Conservation (phyloP, 2,329 filamentous ascomycete genomes). For the Zopfia rhizophila region DNA sequence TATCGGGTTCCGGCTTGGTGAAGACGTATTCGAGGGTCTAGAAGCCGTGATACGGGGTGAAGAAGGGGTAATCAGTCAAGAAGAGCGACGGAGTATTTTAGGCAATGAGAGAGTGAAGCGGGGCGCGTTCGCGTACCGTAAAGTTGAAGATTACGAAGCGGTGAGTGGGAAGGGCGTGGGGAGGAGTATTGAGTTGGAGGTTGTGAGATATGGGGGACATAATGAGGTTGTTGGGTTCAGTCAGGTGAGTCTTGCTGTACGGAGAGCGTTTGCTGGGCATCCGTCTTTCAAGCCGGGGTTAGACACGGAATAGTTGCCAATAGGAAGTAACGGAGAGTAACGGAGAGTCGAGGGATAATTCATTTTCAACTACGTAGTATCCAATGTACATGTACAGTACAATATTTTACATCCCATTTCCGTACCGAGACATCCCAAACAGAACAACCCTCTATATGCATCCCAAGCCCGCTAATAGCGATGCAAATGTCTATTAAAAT, state of each 20-base stretch:
- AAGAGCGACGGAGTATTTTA: conserved; percentile 44
- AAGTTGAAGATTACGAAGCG: conserved; percentile 38
- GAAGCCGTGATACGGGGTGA: conserved; percentile 41
- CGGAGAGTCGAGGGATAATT: neutral
- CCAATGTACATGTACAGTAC: conserved; percentile 8
- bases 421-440: no score
- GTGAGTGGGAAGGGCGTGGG: conserved; percentile 14
- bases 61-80: conserved; percentile 33
- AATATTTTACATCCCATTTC: conserved; percentile 19
- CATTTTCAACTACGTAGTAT: neutral
- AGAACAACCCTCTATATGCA: conserved; percentile 27
- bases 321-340: conserved; percentile 7
- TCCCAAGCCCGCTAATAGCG: conserved; percentile 15
- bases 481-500: no score
- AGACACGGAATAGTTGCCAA: conserved; percentile 37
- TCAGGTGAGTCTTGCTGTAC: conserved; percentile 70
- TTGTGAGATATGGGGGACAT: conserved; percentile 64
- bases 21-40: conserved; percentile 39
- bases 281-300: conserved; percentile 34
- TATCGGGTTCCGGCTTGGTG: conserved; percentile 78
- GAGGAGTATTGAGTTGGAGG: conserved; percentile 53
- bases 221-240: conserved; percentile 75
- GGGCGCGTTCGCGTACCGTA: conserved; percentile 49
- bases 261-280: conserved; percentile 68
- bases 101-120: conserved; percentile 43